phyloP scores from a whole-genome alignment of 1,284 basidiomycete species.

The Cryptococcus sp. region DNA sequence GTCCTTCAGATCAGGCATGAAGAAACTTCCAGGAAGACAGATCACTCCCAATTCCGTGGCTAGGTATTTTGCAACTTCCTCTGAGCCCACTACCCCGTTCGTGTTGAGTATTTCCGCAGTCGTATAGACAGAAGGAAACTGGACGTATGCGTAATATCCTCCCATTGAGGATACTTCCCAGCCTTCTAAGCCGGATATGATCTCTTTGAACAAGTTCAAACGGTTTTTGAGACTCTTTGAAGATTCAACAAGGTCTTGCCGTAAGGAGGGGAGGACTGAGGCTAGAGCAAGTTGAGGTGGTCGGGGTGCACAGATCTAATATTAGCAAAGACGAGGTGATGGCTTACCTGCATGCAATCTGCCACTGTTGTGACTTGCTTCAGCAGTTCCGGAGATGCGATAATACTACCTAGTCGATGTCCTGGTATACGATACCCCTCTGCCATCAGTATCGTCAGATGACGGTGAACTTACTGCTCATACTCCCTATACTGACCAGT shows the following conservation, averaged over 20 bases:
- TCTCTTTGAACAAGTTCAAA: slow-evolving; percentile 56
- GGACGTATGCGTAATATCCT: slow-evolving; percentile 71
- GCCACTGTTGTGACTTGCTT: slow-evolving; percentile 59
- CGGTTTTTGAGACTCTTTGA: slow-evolving; percentile 57
- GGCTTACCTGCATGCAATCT: slow-evolving; percentile 61
- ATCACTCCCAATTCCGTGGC: slow-evolving; percentile 64
- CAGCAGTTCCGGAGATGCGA: slow-evolving; percentile 61
- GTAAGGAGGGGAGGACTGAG: slow-evolving; percentile 55
- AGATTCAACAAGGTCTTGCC: slow-evolving; percentile 55
- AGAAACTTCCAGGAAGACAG: slow-evolving; percentile 66
- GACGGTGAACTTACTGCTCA: slow-evolving; percentile 47
- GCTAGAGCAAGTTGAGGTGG: slow-evolving; percentile 65
- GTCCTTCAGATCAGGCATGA: slow-evolving; percentile 47
- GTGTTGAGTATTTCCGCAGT: slow-evolving; percentile 12
- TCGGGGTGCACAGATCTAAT: slow-evolving; percentile 69
- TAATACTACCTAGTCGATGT: slow-evolving; percentile 72
- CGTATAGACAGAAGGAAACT: slow-evolving; percentile 58
- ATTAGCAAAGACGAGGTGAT: background rate
- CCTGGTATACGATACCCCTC: slow-evolving; percentile 83
- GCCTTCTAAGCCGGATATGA: slow-evolving; percentile 48
- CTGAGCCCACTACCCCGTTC: slow-evolving; percentile 48
- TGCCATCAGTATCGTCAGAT: slow-evolving; percentile 20
- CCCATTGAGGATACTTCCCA: slow-evolving; percentile 67
- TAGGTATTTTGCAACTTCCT: slow-evolving; percentile 58
- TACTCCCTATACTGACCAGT: slow-evolving; percentile 71